A percentile compares a stretch with the other conserved stretches of the same genome.
Conservation (phyloP, 257 asterid species). For the Anisodus acutangulus region DNA sequence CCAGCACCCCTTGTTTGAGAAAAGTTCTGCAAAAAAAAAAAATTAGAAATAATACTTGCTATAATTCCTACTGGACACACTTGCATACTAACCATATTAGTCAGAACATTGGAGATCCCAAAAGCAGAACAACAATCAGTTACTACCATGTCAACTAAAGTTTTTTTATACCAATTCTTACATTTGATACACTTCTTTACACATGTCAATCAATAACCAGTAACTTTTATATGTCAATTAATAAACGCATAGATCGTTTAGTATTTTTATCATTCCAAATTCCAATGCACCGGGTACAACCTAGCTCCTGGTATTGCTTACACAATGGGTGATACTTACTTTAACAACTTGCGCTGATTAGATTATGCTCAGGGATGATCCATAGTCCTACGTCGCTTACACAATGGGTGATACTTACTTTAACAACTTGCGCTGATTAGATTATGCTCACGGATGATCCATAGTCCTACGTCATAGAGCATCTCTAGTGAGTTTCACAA, state of each 20-base stretch:
- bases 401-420: not conserved
- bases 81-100: not conserved
- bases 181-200: slow-evolving; percentile 7
- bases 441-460: not conserved
- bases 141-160: not conserved
- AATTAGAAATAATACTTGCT: slow-evolving; percentile 16
- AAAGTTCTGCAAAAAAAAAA: slow-evolving; percentile 62
- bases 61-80: slow-evolving; percentile 27
- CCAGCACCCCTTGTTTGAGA: slow-evolving; percentile 84
- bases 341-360: not conserved
- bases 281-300: not conserved
- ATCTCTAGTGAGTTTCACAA: not conserved
- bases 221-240: not conserved
- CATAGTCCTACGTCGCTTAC: not conserved
- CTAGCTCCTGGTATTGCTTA: not conserved
- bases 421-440: not conserved
- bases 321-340: not conserved
- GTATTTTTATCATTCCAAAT: not conserved
- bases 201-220: slow-evolving; percentile 15
- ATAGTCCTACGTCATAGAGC: not conserved
- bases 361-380: not conserved
- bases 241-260: not conserved
- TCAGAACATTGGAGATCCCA: slow-evolving; percentile 16
- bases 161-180: not conserved
- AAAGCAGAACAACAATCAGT: slow-evolving; percentile 8